Conservation (phyloP, 176 grass and related monocot species). For the Ampelocalamus luodianensis region DNA sequence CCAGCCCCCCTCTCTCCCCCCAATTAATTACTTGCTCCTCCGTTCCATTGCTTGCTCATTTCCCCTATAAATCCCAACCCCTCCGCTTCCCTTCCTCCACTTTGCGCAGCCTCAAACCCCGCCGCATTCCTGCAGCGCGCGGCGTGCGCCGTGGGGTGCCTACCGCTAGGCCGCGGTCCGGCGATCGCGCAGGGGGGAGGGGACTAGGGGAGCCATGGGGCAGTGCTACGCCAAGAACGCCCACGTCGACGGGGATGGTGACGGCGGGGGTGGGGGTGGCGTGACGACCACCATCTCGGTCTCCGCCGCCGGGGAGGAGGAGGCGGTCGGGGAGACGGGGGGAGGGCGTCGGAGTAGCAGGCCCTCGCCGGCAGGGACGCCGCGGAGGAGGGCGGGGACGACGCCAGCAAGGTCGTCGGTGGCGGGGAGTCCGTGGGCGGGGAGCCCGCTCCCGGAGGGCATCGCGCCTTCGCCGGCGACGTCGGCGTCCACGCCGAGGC, state of each 20-base stretch:
- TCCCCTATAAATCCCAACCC: constrained; percentile 51
- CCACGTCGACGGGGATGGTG: constrained; percentile 44
- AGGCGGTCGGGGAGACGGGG: background rate
- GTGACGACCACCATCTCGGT: constrained; percentile 45
- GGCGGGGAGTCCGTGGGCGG: constrained; percentile 68
- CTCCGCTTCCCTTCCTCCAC: background rate
- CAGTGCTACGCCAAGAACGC: constrained; percentile 91
- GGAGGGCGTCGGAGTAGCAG: constrained; percentile 42
- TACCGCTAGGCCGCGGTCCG: background rate
- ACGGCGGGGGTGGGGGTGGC: background rate
- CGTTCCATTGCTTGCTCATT: background rate
- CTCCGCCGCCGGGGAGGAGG: constrained; percentile 37
- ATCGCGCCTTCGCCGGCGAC: constrained; percentile 79
- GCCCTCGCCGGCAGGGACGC: constrained; percentile 48
- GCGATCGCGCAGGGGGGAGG: constrained; percentile 47
- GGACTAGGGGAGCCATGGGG: constrained; percentile 65
- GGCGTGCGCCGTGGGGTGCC: background rate
- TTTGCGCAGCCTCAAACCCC: constrained; percentile 12
- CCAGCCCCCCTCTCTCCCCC: background rate
- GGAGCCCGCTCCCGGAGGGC: constrained; percentile 77
- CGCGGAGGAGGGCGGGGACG: constrained; percentile 45
- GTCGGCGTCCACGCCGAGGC: constrained; percentile 67
- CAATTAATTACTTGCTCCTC: constrained; percentile 3
- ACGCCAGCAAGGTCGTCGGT: constrained; percentile 60
- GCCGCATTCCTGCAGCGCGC: constrained; percentile 44